These are phyloP conservation scores for Mycena metata DNA, from an alignment of 768 basidiomycete genomes.

Conservation along the genomic window DNA sequence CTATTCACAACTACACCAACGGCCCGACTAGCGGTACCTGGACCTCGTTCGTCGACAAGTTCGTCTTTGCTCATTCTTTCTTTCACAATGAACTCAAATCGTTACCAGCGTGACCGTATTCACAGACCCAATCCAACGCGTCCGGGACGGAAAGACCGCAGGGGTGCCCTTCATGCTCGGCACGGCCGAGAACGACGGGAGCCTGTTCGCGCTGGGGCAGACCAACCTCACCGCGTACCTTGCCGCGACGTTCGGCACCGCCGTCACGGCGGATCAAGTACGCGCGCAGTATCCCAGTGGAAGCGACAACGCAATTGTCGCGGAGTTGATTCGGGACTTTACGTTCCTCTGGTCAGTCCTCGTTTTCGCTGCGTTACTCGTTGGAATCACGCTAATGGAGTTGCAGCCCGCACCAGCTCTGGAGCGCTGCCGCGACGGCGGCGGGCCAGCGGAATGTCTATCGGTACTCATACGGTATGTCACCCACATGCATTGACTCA, in stretches of 20 bases:
- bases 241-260: neutral
- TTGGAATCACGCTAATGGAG: too few species aligned
- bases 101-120: slow-evolving; percentile 33
- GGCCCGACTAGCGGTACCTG: too few species aligned
- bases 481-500: too few species aligned
- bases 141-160: slow-evolving; percentile 32
- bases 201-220: slow-evolving; percentile 32
- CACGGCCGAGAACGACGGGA: slow-evolving; percentile 37
- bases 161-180: slow-evolving; percentile 39
- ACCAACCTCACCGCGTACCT: slow-evolving; percentile 36
- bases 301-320: slow-evolving; percentile 30
- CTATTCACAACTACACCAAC: too few species aligned
- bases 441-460: too few species aligned
- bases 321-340: slow-evolving; percentile 26
- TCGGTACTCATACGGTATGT: too few species aligned
- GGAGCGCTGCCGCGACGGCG: too few species aligned
- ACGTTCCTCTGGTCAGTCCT: slow-evolving; percentile 29
- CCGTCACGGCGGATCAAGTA: slow-evolving; percentile 29
- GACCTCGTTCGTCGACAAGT: too few species aligned
- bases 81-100: too few species aligned
- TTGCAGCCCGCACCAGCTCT: too few species aligned
- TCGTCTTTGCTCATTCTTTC: too few species aligned
- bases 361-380: too few species aligned
- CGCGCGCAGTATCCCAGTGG: slow-evolving; percentile 37
- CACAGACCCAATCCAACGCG: slow-evolving; percentile 36